Evolutionary conservation across 441 rosid genomes (phyloP), one percentile per base, ranked within the genome.

Genomic region (Populus hybrid): DNA sequence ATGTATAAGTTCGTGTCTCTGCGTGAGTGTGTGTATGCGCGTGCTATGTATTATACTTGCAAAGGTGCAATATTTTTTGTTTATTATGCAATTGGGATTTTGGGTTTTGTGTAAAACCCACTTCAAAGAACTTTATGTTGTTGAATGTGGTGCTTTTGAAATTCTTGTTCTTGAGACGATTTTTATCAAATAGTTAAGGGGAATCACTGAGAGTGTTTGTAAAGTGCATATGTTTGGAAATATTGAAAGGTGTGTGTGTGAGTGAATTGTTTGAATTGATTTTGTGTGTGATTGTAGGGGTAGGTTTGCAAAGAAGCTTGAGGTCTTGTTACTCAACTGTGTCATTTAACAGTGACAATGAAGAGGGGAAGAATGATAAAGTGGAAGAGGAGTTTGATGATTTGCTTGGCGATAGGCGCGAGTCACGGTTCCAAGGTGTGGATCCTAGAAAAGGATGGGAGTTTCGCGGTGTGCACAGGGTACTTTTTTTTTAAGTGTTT

Each of bases 401-500:
- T 65, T 40, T 72, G 82, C 74, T 80, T n/a, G 80, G 83, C 7
- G 80, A 83, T 16, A 95, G 82, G 85, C 87, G 83, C 30, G 95
- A 88, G 84, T 80, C 86, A 70, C 81, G 78, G 70, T 90, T 90
- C 75, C 98, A 92, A 28, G 91, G 95, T 26, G 99, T 96, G 73
- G 93, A 92, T 87, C 99, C 98, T 12, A 82, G 80, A 77, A 94
- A 85, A 81, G 99, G 99, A 72, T 96, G 98, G 98, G 87, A 88
- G 32, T 93, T 82, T 75, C 98, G 98, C 40, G 99, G 98, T 73
- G 99, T 96, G 11, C 97, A 91, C 76, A 89, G 85, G 96, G 99
- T 92, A 90, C 69, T 70, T 81, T 61, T 32, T 35, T 26, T 20
- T 26, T 53, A 1, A 67, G 30, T 34, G 34, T 70, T 63, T 14